Conservation (phyloP, 2,329 filamentous ascomycete species). For the Penicillium thymicola region DNA sequence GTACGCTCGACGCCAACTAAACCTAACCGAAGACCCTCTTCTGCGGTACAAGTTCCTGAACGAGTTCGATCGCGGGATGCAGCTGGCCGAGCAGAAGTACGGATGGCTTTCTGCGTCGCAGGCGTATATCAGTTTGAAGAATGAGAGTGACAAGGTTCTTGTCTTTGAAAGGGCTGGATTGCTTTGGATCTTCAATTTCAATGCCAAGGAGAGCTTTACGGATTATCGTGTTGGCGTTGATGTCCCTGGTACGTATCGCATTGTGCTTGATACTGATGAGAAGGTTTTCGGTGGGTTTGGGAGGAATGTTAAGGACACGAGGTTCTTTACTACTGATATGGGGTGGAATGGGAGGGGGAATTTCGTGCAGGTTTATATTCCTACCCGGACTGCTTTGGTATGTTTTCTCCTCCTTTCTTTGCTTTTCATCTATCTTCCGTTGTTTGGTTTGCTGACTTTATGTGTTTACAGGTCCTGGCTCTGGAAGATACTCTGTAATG, state of each 20-base stretch:
- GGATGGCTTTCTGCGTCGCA: conserved; percentile 85
- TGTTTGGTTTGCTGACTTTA: neutral
- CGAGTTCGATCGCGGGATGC: conserved; percentile 91
- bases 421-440: neutral
- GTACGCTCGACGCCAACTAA: conserved; percentile 90
- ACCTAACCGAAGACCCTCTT: conserved; percentile 79
- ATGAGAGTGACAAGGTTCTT: conserved; percentile 89
- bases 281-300: conserved; percentile 74
- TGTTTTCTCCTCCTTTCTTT: conserved; percentile 36
- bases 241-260: conserved; percentile 75
- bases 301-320: conserved; percentile 72
- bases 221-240: conserved; percentile 94
- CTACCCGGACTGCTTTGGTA: conserved; percentile 78
- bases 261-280: conserved; percentile 79
- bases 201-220: conserved; percentile 76
- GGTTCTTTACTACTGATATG: conserved; percentile 89
- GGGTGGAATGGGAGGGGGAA: conserved; percentile 88
- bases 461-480: conserved; percentile 50
- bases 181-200: conserved; percentile 96
- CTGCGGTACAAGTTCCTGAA: conserved; percentile 90
- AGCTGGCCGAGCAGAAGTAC: conserved; percentile 79
- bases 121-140: conserved; percentile 90
- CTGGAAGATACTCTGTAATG: conserved; percentile 45
- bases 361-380: conserved; percentile 89
- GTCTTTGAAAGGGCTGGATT: conserved; percentile 91